Percentiles rank a stretch among this genome's conserved stretches.
Conservation (phyloP, 768 basidiomycete genomes). For the Suillus spraguei region DNA sequence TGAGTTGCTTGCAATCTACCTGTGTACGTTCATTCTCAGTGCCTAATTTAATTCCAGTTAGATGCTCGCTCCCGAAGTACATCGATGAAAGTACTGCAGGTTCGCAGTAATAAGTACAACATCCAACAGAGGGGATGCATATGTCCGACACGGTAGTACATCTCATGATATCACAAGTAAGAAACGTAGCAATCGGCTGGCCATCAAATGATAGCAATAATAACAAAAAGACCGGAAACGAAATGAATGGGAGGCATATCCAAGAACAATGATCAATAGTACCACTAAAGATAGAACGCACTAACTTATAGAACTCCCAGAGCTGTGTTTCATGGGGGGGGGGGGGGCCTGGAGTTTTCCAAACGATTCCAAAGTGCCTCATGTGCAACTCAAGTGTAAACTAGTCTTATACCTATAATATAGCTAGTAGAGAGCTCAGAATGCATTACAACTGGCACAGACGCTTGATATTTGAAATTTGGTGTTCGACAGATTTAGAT, state of each 20-base stretch:
- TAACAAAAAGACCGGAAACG: background rate
- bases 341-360: background rate
- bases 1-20: too few relatives aligned
- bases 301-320: background rate
- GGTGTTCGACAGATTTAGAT: background rate
- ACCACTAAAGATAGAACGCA: background rate
- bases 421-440: background rate
- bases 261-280: background rate
- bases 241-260: background rate
- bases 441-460: background rate
- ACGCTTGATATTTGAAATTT: background rate
- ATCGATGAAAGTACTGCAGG: background rate
- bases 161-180: background rate
- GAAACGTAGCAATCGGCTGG: background rate
- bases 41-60: too few relatives aligned
- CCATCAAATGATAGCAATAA: background rate
- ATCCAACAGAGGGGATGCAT: background rate
- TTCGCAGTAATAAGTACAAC: background rate
- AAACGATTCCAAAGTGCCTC: background rate
- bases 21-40: too few relatives aligned
- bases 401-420: background rate
- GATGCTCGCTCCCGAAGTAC: background rate
- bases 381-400: background rate
- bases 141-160: background rate
- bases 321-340: too few relatives aligned